A percentile compares a stretch with the other conserved stretches of the same genome.
phyloP scores from a whole-genome alignment of 768 basidiomycete species.

The Suillus americanus region DNA sequence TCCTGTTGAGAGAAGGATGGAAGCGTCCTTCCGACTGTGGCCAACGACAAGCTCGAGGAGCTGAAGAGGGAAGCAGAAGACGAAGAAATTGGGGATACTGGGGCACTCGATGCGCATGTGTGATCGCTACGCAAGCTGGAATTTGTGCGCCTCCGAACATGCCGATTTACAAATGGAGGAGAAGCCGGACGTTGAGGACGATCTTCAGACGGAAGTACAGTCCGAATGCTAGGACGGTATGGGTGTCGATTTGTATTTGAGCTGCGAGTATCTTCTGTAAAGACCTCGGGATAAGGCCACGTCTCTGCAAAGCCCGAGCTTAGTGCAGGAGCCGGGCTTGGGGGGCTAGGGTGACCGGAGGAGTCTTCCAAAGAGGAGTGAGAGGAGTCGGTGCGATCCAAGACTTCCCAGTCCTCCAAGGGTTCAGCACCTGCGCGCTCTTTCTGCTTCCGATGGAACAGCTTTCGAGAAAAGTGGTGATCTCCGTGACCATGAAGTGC shows the following conservation, averaged over 20 bases:
- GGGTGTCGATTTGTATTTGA: not conserved
- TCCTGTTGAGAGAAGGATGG: constrained; percentile 10
- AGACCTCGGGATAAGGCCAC: not conserved
- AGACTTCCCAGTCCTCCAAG: constrained; percentile 33
- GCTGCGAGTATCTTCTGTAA: not conserved
- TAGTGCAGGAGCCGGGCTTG: constrained; percentile 17
- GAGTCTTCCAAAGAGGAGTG: constrained; percentile 26
- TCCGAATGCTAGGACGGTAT: not conserved
- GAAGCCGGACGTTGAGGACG: constrained; percentile 25
- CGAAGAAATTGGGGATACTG: constrained; percentile 30
- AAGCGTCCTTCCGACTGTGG: constrained; percentile 15
- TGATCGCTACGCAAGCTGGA: constrained; percentile 30
- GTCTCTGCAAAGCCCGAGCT: constrained; percentile 2
- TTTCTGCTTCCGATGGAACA: constrained; percentile 35
- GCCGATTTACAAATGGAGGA: constrained; percentile 32
- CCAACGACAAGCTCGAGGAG: constrained; percentile 20
- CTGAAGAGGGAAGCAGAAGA: constrained; percentile 28
- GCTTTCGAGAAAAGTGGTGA: constrained; percentile 29
- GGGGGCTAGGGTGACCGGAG: constrained; percentile 18
- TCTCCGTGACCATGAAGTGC: constrained; percentile 24
- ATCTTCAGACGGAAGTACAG: not conserved
- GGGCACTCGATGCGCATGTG: constrained; percentile 29
- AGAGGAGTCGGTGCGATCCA: constrained; percentile 28
- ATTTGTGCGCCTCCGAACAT: constrained; percentile 33
- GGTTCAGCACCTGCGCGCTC: constrained; percentile 34